These are phyloP conservation scores for Serendipita indica DNA, from an alignment of 768 basidiomycete species.

Conservation along the genomic window DNA sequence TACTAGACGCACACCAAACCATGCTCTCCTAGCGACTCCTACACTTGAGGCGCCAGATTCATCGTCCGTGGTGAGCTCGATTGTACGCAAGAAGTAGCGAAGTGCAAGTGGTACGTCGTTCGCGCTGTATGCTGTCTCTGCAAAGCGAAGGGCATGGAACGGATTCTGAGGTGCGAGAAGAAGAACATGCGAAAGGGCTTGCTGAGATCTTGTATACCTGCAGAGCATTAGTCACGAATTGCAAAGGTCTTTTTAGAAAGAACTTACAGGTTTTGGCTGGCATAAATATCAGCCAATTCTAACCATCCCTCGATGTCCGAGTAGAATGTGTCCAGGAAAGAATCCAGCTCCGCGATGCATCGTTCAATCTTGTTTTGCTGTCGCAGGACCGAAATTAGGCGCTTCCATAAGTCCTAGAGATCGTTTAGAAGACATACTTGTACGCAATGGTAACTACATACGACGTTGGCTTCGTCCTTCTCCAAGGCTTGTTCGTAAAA, in stretches of 20 bases:
- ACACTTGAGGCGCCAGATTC: conserved; percentile 35
- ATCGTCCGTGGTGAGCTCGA: conserved; percentile 56
- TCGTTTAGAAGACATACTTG: neutral
- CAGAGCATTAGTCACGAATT: neutral
- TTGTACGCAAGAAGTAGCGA: conserved; percentile 60
- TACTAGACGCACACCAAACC: conserved; percentile 75
- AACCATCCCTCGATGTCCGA: conserved; percentile 80
- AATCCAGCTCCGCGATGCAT: conserved; percentile 55
- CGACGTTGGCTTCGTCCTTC: conserved; percentile 53
- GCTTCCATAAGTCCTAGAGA: conserved; percentile 55
- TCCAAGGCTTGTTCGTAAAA: conserved; percentile 50
- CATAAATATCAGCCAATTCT: conserved; percentile 69
- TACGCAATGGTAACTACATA: conserved; percentile 26
- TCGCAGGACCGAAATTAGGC: conserved; percentile 60
- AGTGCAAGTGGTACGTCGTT: conserved; percentile 61
- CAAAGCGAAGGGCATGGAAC: conserved; percentile 67
- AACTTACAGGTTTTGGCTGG: conserved; percentile 56
- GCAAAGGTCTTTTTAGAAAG: neutral
- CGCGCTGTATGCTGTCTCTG: conserved; percentile 75
- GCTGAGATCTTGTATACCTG: conserved; percentile 59
- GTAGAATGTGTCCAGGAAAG: conserved; percentile 75
- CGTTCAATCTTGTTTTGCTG: conserved; percentile 45
- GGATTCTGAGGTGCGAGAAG: conserved; percentile 77
- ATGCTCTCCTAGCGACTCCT: conserved; percentile 51
- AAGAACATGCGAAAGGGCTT: conserved; percentile 67